A percentile compares a stretch with the other conserved stretches of the same genome.
phyloP scores from a whole-genome alignment of 2,329 filamentous ascomycete genomes.

The Chaetothyriales sp. region DNA sequence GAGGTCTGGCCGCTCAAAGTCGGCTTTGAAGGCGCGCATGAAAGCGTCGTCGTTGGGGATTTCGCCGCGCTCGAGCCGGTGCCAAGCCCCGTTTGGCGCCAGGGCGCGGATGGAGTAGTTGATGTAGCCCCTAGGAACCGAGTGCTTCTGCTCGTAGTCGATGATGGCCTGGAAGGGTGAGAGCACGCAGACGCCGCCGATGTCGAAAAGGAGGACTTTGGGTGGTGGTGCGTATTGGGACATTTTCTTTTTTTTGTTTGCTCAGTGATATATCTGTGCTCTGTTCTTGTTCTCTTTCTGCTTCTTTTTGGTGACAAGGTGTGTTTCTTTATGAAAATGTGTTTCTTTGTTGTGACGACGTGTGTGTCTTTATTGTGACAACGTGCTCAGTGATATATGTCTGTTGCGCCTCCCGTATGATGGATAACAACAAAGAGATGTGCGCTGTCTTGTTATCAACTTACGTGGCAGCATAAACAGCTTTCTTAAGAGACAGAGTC shows the following conservation, averaged over 20 bases:
- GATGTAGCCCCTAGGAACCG: conserved; percentile 77
- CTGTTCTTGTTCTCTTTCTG: not conserved
- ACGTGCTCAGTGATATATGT: too few relatives aligned
- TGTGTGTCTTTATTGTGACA: not conserved
- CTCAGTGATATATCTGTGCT: too few relatives aligned
- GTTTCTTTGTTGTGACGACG: too few relatives aligned
- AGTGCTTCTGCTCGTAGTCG: conserved; percentile 65
- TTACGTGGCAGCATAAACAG: too few relatives aligned
- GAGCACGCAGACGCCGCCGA: conserved; percentile 85
- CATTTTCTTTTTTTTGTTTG: not conserved
- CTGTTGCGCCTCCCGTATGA: too few relatives aligned
- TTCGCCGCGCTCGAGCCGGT: conserved; percentile 71
- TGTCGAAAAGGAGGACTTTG: conserved; percentile 78
- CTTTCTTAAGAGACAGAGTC: too few relatives aligned
- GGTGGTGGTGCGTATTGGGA: conserved; percentile 27
- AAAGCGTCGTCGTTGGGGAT: conserved; percentile 61
- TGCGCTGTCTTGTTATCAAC: too few relatives aligned
- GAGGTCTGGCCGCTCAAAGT: conserved; percentile 51
- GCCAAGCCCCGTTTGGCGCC: conserved; percentile 71
- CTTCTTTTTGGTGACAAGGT: not conserved
- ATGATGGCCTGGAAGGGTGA: conserved; percentile 90
- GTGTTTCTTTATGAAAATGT: not conserved
- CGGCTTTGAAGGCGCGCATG: conserved; percentile 60
- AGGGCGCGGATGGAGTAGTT: conserved; percentile 77
- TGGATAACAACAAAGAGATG: too few relatives aligned